Percentiles rank a stretch among this genome's conserved stretches.
phyloP scores from a whole-genome alignment of 2,329 filamentous ascomycete genomes.

The Fusarium concolor region DNA sequence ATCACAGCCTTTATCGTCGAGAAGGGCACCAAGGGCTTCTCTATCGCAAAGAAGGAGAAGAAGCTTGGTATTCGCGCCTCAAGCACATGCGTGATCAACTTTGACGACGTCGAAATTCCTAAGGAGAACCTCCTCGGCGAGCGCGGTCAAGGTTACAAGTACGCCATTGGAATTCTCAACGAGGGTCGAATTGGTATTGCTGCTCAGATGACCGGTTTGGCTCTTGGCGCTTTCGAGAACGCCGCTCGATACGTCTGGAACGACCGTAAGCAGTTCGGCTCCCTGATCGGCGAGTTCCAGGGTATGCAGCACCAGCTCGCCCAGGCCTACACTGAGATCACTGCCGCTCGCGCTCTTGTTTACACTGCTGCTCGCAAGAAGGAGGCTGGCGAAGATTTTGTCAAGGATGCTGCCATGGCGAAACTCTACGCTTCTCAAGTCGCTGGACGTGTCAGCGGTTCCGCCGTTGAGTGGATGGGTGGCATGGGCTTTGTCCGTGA shows the following conservation, averaged over 20 bases:
- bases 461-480: constrained; percentile 98
- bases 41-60: constrained; percentile 99
- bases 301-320: constrained; percentile 99
- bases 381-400: constrained; percentile 96
- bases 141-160: constrained; percentile 95
- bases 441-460: constrained; percentile 83
- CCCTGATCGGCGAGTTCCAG: constrained; percentile 95
- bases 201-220: constrained; percentile 97
- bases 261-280: constrained; percentile 96
- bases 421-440: constrained; percentile 96
- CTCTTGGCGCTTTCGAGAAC: constrained; percentile 94
- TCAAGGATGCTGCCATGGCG: constrained; percentile 96
- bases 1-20: constrained; percentile 97
- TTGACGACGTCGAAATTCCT: constrained; percentile 94
- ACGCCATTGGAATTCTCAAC: constrained; percentile 93
- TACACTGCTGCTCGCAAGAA: constrained; percentile 98
- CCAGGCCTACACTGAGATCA: constrained; percentile 93
- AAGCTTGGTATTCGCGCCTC: constrained; percentile 97
- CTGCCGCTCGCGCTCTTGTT: constrained; percentile 88
- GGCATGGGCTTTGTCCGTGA: constrained; percentile 99
- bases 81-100: constrained; percentile 96
- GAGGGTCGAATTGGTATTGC: constrained; percentile 98
- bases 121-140: constrained; percentile 89
- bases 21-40: constrained; percentile 89
- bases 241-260: constrained; percentile 96